Base-by-base conservation (phyloP, 192 early-diverging fungal species). In the Oehlia diaphana region DNA sequence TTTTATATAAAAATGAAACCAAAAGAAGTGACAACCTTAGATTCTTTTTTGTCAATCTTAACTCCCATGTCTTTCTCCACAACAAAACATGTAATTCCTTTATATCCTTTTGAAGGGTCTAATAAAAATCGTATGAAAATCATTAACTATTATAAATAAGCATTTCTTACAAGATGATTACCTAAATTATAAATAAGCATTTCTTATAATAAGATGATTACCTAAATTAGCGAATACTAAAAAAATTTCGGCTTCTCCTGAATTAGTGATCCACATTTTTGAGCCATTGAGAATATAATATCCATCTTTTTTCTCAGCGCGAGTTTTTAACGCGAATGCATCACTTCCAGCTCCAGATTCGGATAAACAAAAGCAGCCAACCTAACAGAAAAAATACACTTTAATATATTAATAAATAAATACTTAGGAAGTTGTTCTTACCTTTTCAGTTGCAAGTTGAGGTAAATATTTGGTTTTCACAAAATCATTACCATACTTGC, bases 231-330 rank as follows among this genome's bases (percentile, higher is more conserved):
- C 98, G 90, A 99, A 99, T 28, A 99, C 96, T 53, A 99, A 88
- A 87, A 98, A 99, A 81, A 98, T 90, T 53, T 94, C 97, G 76
- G 97, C 96, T 81, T 98, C 96, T 72, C 85, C 89, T n/a, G 96
- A 96, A 91, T 99, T 96, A 79, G 95, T 94, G 83, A 96, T 96
- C 94, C 94, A 96, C 95, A 96, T 97, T 88, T 96, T 96, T 70
- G 87, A 84, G 21, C 94, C 95, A 83, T 94, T 96, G 50, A 99
- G 74, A 73, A 97, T 83, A 76, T 96, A 99, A 84, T 97, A 88
- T 83, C 96, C 94, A 78, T 93, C 96, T 72, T 96, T 87, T 78
- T 93, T 93, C 53, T 89, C 89, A 23, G 98, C 98, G 13, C 87
- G 89, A 37, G 96, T 97, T 84, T 92, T 87, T 35, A 98, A 87